phyloP scores from a whole-genome alignment of 352 stramenopile species.

The Pythium aphanidermatum region DNA sequence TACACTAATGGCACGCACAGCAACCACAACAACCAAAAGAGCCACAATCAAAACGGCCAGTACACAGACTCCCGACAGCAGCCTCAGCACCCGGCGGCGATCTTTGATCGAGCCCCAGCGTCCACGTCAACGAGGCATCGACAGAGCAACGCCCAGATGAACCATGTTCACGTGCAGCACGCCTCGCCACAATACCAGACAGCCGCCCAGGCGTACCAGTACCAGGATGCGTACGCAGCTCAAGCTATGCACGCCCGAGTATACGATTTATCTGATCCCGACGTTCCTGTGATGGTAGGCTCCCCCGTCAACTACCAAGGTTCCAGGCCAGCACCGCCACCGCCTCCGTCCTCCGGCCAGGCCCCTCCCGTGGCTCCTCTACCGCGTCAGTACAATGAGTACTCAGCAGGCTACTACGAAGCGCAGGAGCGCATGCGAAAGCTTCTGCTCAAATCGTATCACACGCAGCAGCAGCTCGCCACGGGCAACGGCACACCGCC shows the following conservation, averaged over 20 bases:
- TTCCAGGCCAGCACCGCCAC: background rate
- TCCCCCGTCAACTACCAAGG: slow-evolving; percentile 15
- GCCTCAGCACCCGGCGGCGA: slow-evolving; percentile 26
- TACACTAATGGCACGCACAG: too few species aligned
- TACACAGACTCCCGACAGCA: background rate
- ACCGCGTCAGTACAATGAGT: slow-evolving; percentile 25
- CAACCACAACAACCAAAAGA: slow-evolving; percentile 24
- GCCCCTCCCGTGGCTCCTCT: slow-evolving; percentile 9
- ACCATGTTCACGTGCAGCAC: background rate
- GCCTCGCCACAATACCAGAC: slow-evolving; percentile 15
- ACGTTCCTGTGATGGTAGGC: slow-evolving; percentile 12
- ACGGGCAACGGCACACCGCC: slow-evolving; percentile 14
- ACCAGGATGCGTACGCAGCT: slow-evolving; percentile 14
- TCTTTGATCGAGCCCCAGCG: slow-evolving; percentile 33
- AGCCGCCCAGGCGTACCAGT: slow-evolving; percentile 19
- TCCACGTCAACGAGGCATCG: slow-evolving; percentile 11
- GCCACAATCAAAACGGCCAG: slow-evolving; percentile 2
- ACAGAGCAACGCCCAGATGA: slow-evolving; percentile 13
- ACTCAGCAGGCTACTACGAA: slow-evolving; percentile 49
- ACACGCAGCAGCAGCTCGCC: slow-evolving; percentile 74
- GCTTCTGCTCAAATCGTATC: slow-evolving; percentile 71
- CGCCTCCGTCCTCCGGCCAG: background rate
- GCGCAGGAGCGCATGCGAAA: slow-evolving; percentile 71
- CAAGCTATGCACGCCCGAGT: slow-evolving; percentile 12
- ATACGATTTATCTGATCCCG: slow-evolving; percentile 15